Evolutionary conservation across 2,329 filamentous ascomycete species (phyloP), one percentile per base, ranked within the genome.

Genomic region (Aureobasidium sp.): DNA sequence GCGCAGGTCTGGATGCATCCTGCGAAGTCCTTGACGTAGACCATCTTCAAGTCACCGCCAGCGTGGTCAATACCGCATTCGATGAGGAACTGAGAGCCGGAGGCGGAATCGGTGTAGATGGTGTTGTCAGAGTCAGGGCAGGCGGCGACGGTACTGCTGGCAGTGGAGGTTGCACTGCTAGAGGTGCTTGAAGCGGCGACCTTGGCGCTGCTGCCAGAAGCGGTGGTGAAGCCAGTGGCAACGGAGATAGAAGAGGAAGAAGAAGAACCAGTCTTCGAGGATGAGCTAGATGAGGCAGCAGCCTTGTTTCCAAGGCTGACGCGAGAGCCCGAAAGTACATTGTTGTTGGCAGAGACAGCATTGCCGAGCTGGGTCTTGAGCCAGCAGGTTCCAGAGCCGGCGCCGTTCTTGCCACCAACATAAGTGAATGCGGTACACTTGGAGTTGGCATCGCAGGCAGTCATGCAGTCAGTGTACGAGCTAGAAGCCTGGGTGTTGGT

Each of bases 21-120:
- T 24, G 59, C 53, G 39, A 68, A 59, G 40, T 40, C 57, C 34
- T 40, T 55, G n/a, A 60, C 63, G 29, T 51, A 53, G 5, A 59
- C 45, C 25, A 55, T 56, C 11, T 52, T 51, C 39, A 67, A 53
- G 54, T 68, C 64, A 14, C 63, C 62, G 16, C 62, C 64, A 14
- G 47, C 19, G 52, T 64, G 63, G 52, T 68, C 66, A 45, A 63
- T 62, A 32, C 62, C 62, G 42, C 66, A 68, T 44, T 65, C 61
- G 38, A 65, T 57, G 17, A 58, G 44, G 49, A 61, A 65, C 29
- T 53, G 55, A 22, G 56, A 35, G 34, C 60, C 60, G 22, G 56
- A 57, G 3, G 53, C 44, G n/a, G 54, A 51, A 38, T 56, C 53
- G 22, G 47, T 55, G 47, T 56, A 60, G 55, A 58, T 54, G 17